Evolutionary conservation across 768 basidiomycete species (phyloP).

Genomic region (Sarcodon sp.): DNA sequence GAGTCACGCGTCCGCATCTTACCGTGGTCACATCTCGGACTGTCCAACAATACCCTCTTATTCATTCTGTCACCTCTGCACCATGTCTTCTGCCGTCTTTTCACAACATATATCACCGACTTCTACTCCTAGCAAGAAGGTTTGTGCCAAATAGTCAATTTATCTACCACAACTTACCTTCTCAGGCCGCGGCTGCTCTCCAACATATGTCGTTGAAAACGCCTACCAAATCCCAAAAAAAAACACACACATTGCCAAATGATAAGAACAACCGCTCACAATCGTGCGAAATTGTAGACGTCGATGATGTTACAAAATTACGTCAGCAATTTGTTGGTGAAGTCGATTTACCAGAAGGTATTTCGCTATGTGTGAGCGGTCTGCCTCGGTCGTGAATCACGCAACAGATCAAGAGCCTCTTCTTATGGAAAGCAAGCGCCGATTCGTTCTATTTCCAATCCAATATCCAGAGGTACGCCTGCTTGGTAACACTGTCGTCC

Average conservation of each 20-base stretch:
- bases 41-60: no score
- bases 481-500: not conserved
- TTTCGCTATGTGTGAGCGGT: not conserved
- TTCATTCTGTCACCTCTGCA: no score
- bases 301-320: conserved; percentile 12
- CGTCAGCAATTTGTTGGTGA: conserved; percentile 37
- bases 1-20: no score
- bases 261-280: conserved; percentile 12
- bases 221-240: conserved; percentile 19
- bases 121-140: not conserved
- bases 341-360: conserved; percentile 33
- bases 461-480: conserved; percentile 73
- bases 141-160: not conserved
- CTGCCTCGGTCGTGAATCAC: not conserved
- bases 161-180: not conserved
- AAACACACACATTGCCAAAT: conserved; percentile 8
- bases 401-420: conserved; percentile 65
- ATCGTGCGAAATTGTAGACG: conserved; percentile 6
- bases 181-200: conserved; percentile 21
- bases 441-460: conserved; percentile 91
- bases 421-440: conserved; percentile 59
- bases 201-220: conserved; percentile 18
- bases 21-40: no score
- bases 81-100: no score
- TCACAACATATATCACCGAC: not conserved